phyloP scores from a whole-genome alignment of 2,329 filamentous ascomycete species.

The Fusarium tricinctum region DNA sequence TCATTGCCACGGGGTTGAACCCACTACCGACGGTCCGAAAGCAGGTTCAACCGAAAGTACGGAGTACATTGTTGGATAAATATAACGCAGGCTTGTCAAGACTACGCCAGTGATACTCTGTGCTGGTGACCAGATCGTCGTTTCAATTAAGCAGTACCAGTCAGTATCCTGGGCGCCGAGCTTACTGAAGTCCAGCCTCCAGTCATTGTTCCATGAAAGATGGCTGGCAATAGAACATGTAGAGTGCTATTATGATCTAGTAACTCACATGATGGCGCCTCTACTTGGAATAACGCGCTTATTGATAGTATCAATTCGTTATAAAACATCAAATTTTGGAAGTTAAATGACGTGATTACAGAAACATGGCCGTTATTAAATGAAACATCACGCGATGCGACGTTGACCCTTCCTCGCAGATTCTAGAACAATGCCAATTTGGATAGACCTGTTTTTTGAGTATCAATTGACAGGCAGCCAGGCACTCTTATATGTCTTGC shows the following conservation, averaged over 20 bases:
- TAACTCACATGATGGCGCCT: too few species aligned
- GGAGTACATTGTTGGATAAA: neutral
- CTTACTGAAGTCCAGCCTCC: neutral
- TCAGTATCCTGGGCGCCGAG: neutral
- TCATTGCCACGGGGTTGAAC: constrained; percentile 1
- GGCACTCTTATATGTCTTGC: too few species aligned
- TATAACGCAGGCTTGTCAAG: neutral
- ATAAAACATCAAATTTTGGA: neutral
- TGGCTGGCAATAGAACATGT: neutral
- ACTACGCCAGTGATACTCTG: neutral
- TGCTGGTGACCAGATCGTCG: neutral
- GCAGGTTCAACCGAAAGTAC: neutral
- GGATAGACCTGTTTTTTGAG: neutral
- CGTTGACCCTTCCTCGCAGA: neutral
- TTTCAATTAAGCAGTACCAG: neutral
- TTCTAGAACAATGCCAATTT: neutral
- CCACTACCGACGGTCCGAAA: constrained; percentile 34
- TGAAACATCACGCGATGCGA: too few species aligned
- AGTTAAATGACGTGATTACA: neutral
- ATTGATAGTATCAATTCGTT: neutral
- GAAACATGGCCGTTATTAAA: too few species aligned
- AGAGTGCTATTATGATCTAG: neutral
- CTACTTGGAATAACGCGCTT: neutral
- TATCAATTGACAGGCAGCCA: neutral
- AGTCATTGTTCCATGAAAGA: neutral